These are phyloP conservation scores for Citropsis articulata DNA, from an alignment of 345 rosid genomes.

Conservation along the genomic window DNA sequence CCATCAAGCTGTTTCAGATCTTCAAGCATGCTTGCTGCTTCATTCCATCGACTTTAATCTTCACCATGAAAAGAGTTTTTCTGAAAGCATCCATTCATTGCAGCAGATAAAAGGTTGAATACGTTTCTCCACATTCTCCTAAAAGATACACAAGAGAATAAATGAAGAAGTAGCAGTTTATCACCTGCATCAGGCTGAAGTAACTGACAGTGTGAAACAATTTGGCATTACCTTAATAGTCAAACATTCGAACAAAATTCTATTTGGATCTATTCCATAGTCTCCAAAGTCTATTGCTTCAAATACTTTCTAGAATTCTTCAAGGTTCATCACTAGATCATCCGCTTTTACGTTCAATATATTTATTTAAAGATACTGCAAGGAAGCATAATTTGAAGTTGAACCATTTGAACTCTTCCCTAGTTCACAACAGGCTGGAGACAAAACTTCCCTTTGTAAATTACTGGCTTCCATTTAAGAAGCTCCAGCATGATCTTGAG, in stretches of 20 bases:
- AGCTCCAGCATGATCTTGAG: conserved; percentile 1
- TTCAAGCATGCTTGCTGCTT: conserved; percentile 4
- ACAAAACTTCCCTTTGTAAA: background rate
- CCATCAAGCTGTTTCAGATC: background rate
- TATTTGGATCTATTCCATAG: background rate
- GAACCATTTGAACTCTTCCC: conserved; percentile 5
- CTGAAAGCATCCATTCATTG: background rate
- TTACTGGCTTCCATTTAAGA: background rate
- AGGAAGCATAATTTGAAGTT: conserved; percentile 1
- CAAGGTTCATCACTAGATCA: background rate
- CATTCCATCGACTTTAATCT: background rate
- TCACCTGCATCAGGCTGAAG: background rate
- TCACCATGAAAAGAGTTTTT: background rate
- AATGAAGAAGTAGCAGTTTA: background rate
- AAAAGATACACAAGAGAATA: background rate
- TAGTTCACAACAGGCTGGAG: background rate
- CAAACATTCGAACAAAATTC: background rate
- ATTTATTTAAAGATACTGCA: background rate
- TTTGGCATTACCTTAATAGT: conserved; percentile 14
- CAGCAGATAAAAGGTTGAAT: conserved; percentile 14
- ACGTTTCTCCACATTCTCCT: conserved; percentile 13
- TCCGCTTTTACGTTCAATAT: background rate
- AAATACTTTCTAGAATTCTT: conserved; percentile 12
- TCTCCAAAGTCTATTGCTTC: background rate
- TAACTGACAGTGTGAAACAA: background rate